Base-by-base conservation (phyloP, 106 monocot species). In the Chionographis japonica region DNA sequence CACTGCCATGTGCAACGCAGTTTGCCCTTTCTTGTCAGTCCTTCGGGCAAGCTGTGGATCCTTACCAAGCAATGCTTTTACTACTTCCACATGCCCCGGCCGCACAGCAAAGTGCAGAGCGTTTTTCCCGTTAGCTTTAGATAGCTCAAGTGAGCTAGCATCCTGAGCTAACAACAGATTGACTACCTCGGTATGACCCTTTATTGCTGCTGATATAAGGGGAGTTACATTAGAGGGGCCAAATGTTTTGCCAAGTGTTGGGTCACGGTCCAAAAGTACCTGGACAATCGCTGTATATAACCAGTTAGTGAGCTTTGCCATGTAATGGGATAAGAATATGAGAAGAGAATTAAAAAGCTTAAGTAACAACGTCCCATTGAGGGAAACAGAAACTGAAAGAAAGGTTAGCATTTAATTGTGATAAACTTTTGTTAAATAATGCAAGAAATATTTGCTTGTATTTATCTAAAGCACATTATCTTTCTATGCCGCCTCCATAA, bases 11-110 rank as follows among this genome's bases (percentile, higher is more conserved):
- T 83, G 78, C 40, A 83, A 66, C 40, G 83, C 83, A 40, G 78
- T 83, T 61, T 83, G 83, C 14, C 83, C 83, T 55, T 83, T 83
- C 70, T 78, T 83, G 65, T 83, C 83, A 64, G 83, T 83, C 41
- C 78, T 78, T 17, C 83, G 56, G 17, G 78, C 78, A 53, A 83
- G 75, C 56, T 83, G 83, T 15, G 78, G 66, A 71, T 83, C 83
- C 65, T 66, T 70, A 6, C 27, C 62, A 6, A 83, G 67, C 49
- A 83, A 65, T 53, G 74, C 83, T 56, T 74, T 78, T 9, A 78
- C 83, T 60, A 83, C 75, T 39, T 83, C 83, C 2, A 70, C 70
- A 59, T 83, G 83, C 13, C 83, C 83, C 50, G 74, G 74, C 17
- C 83, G 57, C 13, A 70, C 78, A 70, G 83, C 78, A 52, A 83